These are phyloP conservation scores for Lepidium didymum DNA, from an alignment of 345 rosid species.

Conservation along the genomic window DNA sequence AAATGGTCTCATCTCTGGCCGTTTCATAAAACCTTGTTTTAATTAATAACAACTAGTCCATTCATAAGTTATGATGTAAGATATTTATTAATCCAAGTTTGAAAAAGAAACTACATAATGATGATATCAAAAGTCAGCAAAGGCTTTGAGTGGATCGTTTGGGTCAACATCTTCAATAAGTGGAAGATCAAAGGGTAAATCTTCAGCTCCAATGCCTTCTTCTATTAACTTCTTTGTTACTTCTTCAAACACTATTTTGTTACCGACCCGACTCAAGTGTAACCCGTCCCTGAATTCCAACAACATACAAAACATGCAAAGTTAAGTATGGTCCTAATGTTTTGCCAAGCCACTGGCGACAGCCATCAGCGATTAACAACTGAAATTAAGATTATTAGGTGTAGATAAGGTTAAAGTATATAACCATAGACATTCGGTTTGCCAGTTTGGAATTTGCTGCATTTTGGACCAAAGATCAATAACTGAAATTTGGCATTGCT, in stretches of 20 bases:
- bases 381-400: background rate
- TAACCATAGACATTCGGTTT: constrained; percentile 41
- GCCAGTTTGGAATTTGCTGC: constrained; percentile 64
- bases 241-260: constrained; percentile 66
- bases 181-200: constrained; percentile 56
- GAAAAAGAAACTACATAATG: background rate
- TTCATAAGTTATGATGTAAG: background rate
- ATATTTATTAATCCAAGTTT: background rate
- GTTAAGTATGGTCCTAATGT: background rate
- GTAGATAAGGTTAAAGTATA: background rate
- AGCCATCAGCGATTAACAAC: no score
- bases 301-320: background rate
- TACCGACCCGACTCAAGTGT: constrained; percentile 56
- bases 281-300: constrained; percentile 60
- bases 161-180: constrained; percentile 50
- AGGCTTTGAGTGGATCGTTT: constrained; percentile 52
- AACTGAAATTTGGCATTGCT: constrained; percentile 44
- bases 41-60: background rate
- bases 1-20: constrained; percentile 34
- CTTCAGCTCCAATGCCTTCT: constrained; percentile 45
- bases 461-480: constrained; percentile 77
- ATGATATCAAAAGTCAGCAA: constrained; percentile 24
- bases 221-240: constrained; percentile 49
- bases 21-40: constrained; percentile 26
- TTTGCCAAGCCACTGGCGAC: no score